Evolutionary conservation across 208 protist genomes (phyloP).

Genomic region (Endotrypanum monterogeii): DNA sequence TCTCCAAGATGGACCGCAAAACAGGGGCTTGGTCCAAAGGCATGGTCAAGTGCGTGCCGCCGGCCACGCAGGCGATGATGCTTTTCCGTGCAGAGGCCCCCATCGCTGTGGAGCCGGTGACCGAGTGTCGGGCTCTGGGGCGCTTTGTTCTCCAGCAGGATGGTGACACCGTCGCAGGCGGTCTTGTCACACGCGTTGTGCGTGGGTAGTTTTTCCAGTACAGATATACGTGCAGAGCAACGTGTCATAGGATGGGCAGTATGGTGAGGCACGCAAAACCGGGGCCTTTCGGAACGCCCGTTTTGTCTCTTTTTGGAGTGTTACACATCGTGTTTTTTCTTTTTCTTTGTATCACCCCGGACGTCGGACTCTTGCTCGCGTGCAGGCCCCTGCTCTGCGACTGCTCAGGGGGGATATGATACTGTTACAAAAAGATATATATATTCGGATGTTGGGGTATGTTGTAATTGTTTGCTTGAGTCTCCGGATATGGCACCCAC

Average conservation of each 20-base stretch:
- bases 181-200: slow-evolving; percentile 68
- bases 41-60: slow-evolving; percentile 88
- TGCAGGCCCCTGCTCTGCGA: too few species aligned
- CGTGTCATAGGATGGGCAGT: too few species aligned
- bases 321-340: not conserved
- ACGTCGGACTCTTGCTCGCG: not conserved
- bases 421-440: not conserved
- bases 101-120: slow-evolving; percentile 68
- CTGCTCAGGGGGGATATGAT: too few species aligned
- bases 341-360: too few species aligned
- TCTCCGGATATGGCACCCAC: too few species aligned
- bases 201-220: not conserved
- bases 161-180: slow-evolving; percentile 75
- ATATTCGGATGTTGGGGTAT: not conserved
- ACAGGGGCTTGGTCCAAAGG: slow-evolving; percentile 75
- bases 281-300: too few species aligned
- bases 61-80: slow-evolving; percentile 67
- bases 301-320: not conserved
- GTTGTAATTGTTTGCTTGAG: not conserved
- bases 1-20: slow-evolving; percentile 67
- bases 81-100: slow-evolving; percentile 56
- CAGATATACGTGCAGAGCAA: too few species aligned
- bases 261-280: too few species aligned
- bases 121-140: slow-evolving; percentile 73
- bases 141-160: slow-evolving; percentile 86